phyloP scores from a whole-genome alignment of 1,139 yeast genomes.

The Magnusiomyces paraingens region DNA sequence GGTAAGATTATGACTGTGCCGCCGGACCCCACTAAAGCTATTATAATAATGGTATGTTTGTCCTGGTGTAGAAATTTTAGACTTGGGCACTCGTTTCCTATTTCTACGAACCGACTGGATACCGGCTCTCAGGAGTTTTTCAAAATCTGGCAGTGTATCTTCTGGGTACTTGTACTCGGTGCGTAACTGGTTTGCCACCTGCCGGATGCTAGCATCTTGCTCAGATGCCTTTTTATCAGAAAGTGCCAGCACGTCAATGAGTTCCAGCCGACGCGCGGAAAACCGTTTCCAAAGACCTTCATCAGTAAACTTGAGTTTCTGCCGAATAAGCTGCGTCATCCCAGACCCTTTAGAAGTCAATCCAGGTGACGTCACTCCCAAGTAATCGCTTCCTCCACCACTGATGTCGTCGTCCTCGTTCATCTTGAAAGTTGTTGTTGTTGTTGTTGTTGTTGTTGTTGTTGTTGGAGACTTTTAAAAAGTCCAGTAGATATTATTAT shows the following conservation, averaged over 20 bases:
- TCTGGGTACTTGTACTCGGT: constrained; percentile 66
- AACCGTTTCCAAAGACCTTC: constrained; percentile 84
- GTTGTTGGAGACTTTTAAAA: too few species aligned
- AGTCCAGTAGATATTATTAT: too few species aligned
- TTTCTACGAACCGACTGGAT: constrained; percentile 73
- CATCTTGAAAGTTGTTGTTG: not conserved
- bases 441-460: too few species aligned
- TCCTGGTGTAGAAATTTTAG: constrained; percentile 12
- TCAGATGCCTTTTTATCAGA: constrained; percentile 83
- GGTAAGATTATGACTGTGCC: not conserved
- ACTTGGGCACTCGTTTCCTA: constrained; percentile 46
- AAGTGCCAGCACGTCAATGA: constrained; percentile 74
- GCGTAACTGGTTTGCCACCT: constrained; percentile 70
- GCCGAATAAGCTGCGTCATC: constrained; percentile 72
- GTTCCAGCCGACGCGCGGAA: constrained; percentile 78
- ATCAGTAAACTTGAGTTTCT: constrained; percentile 66
- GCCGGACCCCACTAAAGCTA: not conserved
- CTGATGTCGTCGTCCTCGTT: not conserved
- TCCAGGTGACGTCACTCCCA: too few species aligned
- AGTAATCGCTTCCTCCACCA: too few species aligned
- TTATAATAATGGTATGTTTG: not conserved
- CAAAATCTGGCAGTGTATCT: constrained; percentile 63
- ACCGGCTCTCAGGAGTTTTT: constrained; percentile 85
- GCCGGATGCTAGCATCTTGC: constrained; percentile 72
- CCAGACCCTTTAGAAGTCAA: constrained; percentile 37